phyloP scores from a whole-genome alignment of 441 rosid species.

The Isatis lusitanica region DNA sequence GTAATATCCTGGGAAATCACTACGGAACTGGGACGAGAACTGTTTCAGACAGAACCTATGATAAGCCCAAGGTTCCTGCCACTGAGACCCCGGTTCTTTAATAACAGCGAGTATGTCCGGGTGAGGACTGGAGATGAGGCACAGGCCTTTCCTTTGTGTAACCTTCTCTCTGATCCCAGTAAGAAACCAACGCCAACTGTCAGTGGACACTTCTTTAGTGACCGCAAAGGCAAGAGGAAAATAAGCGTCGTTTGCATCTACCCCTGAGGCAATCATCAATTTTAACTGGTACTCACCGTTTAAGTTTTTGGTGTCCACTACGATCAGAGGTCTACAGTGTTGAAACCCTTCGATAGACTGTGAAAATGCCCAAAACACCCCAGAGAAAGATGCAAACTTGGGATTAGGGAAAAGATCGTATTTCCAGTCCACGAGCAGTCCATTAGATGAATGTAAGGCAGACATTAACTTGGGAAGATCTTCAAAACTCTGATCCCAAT shows the following conservation, averaged over 20 bases:
- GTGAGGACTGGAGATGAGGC: not conserved
- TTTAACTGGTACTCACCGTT: not conserved
- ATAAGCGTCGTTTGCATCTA: not conserved
- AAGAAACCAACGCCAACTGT: not conserved
- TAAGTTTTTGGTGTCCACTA: not conserved
- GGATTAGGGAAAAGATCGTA: too few relatives aligned
- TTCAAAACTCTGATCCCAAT: slow-evolving; percentile 11
- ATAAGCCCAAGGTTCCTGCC: not conserved
- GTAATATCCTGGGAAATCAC: too few relatives aligned
- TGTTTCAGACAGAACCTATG: not conserved
- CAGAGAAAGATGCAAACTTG: too few relatives aligned
- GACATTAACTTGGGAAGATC: not conserved
- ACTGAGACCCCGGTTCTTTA: not conserved
- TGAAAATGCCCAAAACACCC: too few relatives aligned
- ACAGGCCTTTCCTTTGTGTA: not conserved
- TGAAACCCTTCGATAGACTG: not conserved
- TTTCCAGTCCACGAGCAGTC: too few relatives aligned
- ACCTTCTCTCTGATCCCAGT: not conserved
- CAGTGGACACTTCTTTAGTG: not conserved
- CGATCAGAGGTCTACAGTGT: not conserved
- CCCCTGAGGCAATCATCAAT: slow-evolving; percentile 1
- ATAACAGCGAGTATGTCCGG: not conserved
- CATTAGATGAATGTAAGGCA: not conserved
- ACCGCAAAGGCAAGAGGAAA: not conserved
- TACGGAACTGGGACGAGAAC: too few relatives aligned